A percentile compares a stretch with the other conserved stretches of the same genome.
phyloP scores from a whole-genome alignment of 169 alveolate species.

The Hepatocystis sp. region DNA sequence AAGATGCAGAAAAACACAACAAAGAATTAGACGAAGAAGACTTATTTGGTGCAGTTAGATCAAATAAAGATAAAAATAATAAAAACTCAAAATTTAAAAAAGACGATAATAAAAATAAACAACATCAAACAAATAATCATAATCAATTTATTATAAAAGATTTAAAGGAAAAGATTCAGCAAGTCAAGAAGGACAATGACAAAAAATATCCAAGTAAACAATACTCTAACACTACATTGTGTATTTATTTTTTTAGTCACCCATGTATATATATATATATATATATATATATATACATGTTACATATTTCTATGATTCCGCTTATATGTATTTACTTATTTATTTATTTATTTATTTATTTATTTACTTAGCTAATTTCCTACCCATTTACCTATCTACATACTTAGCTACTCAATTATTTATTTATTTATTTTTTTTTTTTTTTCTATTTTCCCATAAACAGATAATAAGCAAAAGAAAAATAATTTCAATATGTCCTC shows the following conservation, averaged over 20 bases:
- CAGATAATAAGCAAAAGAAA: constrained; percentile 51
- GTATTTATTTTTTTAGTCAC: background rate
- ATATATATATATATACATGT: constrained; percentile 12
- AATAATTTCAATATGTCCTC: constrained; percentile 45
- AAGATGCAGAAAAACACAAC: constrained; percentile 77
- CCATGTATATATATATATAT: background rate
- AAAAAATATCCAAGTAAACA: constrained; percentile 65
- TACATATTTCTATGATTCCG: background rate
- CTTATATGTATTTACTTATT: background rate
- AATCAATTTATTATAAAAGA: constrained; percentile 39
- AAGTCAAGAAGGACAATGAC: constrained; percentile 59
- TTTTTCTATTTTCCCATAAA: constrained; percentile 2
- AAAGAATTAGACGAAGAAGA: constrained; percentile 83
- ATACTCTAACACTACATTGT: background rate
- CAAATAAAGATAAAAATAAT: constrained; percentile 28
- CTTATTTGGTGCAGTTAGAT: constrained; percentile 70
- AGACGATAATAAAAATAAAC: constrained; percentile 36
- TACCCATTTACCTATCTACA: too few relatives aligned
- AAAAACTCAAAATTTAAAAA: constrained; percentile 28
- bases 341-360: background rate
- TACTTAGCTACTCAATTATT: background rate
- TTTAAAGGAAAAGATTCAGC: constrained; percentile 66
- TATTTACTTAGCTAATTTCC: background rate
- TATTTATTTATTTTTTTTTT: background rate
- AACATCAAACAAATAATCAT: constrained; percentile 17